phyloP scores from a whole-genome alignment of 2,329 filamentous ascomycete genomes.

The Monilinia fructigena region DNA sequence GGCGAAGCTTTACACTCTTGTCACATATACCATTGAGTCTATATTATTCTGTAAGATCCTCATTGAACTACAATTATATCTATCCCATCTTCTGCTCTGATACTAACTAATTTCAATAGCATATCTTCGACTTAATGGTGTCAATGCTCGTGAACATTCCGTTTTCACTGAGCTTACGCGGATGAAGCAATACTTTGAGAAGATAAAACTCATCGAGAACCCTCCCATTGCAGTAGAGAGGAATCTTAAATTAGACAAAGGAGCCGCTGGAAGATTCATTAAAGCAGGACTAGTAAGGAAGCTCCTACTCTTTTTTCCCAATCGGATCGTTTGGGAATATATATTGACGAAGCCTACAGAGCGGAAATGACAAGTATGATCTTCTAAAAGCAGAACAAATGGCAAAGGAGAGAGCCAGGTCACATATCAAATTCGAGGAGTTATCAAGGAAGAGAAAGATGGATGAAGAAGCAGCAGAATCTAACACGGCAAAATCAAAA shows the following conservation, averaged over 20 bases:
- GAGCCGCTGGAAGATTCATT: slow-evolving; percentile 77
- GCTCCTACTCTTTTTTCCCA: not conserved
- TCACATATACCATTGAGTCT: slow-evolving; percentile 87
- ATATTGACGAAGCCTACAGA: slow-evolving; percentile 31
- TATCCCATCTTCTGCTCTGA: not conserved
- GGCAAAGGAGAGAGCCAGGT: slow-evolving; percentile 50
- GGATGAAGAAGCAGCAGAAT: slow-evolving; percentile 24
- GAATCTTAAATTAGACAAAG: slow-evolving; percentile 63
- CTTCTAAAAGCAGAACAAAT: slow-evolving; percentile 49
- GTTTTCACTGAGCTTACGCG: slow-evolving; percentile 83
- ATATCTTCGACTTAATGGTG: slow-evolving; percentile 73
- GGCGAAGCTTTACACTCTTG: slow-evolving; percentile 87
- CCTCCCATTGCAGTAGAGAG: slow-evolving; percentile 44
- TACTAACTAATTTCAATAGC: slow-evolving; percentile 47
- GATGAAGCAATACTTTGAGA: slow-evolving; percentile 87
- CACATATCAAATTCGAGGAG: slow-evolving; percentile 48
- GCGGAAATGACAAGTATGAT: slow-evolving; percentile 51
- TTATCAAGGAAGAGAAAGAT: slow-evolving; percentile 42
- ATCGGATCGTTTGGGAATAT: not conserved
- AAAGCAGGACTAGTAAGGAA: slow-evolving; percentile 71
- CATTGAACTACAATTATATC: not conserved
- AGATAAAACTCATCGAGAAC: slow-evolving; percentile 77
- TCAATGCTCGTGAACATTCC: slow-evolving; percentile 78
- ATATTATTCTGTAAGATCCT: slow-evolving; percentile 71
- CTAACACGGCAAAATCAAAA: slow-evolving; percentile 10